Base-by-base conservation (phyloP, 2,329 filamentous ascomycete genomes). In the Magnaporthiopsis poae region DNA sequence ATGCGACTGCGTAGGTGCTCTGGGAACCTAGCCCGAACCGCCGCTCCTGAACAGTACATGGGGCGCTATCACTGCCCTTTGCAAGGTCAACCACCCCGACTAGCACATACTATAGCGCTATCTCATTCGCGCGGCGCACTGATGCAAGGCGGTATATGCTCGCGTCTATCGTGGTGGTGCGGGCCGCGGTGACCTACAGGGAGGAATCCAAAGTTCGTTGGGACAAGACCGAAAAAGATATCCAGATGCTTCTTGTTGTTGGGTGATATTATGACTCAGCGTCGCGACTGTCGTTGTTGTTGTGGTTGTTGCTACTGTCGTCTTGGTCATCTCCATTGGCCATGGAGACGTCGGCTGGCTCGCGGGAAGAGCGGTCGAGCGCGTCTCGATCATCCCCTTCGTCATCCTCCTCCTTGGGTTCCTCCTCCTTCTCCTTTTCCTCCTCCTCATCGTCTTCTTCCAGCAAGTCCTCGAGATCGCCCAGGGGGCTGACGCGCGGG, bases 401-500 rank as follows among this genome's bases (percentile, higher is more conserved):
- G 3, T 79, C 80, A 5, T 66, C 68, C 15, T 73, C 70, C 35
- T 36, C 35, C 31, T 75, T 70, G 9, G 2, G 9, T 2, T 12
- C 12, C 63, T 65, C 7, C 69, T 67, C 35, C 35, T 36, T 13
- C 33, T 68, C 67, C 0, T 67, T 70, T 29, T 75, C 70, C 60
- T 74, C 74, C 12, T 77, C 79, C 2, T 81, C 82, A 0, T 85
- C 84, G 2, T 84, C 84, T 60, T 87, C 86, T 65, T 86, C 85
- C 63, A 91, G 77, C 70, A 92, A 74, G 69, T 88, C 88, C 70
- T 94, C 90, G 66, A 94, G 81, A 71, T 92, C 91, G 1, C 90
- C 91, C 68, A 98, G 77, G 52, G 92, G 88, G 76, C 93, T 97
- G 52, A 91, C 85, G 70, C 94, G 85, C 64, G 92, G 90, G 74